These are phyloP conservation scores for Fusarium mexicanum DNA, from an alignment of 2,329 filamentous ascomycete species.

Conservation along the genomic window DNA sequence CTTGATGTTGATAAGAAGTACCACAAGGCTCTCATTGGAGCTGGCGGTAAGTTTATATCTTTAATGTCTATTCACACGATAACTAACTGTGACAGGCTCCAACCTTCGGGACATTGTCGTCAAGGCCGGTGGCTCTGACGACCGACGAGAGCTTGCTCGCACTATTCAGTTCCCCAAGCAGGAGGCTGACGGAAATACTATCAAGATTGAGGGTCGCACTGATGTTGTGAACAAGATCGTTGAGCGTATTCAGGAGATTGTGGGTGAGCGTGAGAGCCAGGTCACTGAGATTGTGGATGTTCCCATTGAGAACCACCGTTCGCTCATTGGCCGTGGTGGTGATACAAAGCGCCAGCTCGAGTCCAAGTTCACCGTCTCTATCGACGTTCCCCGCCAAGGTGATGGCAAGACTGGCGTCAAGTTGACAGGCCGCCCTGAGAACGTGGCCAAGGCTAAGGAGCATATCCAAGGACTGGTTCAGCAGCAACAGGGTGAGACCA, in stretches of 20 bases:
- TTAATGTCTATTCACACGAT: not conserved
- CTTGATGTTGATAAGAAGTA: conserved; percentile 95
- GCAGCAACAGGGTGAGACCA: conserved; percentile 86
- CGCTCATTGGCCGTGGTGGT: conserved; percentile 91
- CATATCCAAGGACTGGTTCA: conserved; percentile 84
- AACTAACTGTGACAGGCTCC: conserved; percentile 67
- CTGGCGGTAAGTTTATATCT: conserved; percentile 74
- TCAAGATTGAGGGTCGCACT: conserved; percentile 87
- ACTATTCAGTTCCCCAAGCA: conserved; percentile 95
- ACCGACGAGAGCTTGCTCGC: conserved; percentile 82
- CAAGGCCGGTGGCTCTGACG: conserved; percentile 88
- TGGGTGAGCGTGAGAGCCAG: conserved; percentile 85
- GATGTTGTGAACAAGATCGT: conserved; percentile 90
- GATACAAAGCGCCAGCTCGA: conserved; percentile 88
- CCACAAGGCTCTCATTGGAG: conserved; percentile 89
- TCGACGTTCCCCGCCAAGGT: conserved; percentile 93
- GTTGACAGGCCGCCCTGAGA: conserved; percentile 79
- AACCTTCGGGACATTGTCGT: conserved; percentile 88
- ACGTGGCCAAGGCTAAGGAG: conserved; percentile 86
- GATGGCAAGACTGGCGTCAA: conserved; percentile 86
- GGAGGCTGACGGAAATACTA: conserved; percentile 81
- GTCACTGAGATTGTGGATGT: conserved; percentile 82
- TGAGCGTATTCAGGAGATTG: conserved; percentile 81
- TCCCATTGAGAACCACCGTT: conserved; percentile 87
- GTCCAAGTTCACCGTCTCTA: conserved; percentile 82